These are phyloP conservation scores for Coemansia sp. DNA, from an alignment of 192 early-diverging fungal species.

Conservation along the genomic window DNA sequence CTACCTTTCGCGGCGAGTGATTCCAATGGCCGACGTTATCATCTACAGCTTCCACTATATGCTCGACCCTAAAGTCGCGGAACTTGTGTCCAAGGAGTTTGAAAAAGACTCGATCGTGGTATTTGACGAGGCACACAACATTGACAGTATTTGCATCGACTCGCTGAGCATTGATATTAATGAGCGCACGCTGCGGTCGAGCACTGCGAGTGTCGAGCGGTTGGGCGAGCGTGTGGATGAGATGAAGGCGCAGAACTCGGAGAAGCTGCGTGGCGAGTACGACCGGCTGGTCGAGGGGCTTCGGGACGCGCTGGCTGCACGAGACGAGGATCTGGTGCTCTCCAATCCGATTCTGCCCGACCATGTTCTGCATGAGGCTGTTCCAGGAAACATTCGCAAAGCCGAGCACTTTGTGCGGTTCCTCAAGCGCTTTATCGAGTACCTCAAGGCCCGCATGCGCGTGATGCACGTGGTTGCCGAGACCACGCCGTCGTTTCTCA, in stretches of 20 bases:
- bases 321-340: constrained; percentile 86
- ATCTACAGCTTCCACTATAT: constrained; percentile 99
- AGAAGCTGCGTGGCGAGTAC: constrained; percentile 90
- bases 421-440: constrained; percentile 93
- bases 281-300: constrained; percentile 85
- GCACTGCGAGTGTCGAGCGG: constrained; percentile 73
- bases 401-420: constrained; percentile 99
- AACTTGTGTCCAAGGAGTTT: constrained; percentile 92
- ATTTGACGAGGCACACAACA: constrained; percentile 99
- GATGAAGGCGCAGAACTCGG: constrained; percentile 83
- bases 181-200: constrained; percentile 84
- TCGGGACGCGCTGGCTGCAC: constrained; percentile 64
- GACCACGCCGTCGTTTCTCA: constrained; percentile 88
- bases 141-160: constrained; percentile 99
- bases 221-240: constrained; percentile 73
- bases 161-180: constrained; percentile 93
- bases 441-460: constrained; percentile 94
- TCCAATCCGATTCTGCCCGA: constrained; percentile 94
- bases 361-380: constrained; percentile 86
- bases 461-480: constrained; percentile 98
- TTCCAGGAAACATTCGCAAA: constrained; percentile 95
- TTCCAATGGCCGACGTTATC: constrained; percentile 90
- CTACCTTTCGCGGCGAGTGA: constrained; percentile 82
- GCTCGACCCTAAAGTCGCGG: constrained; percentile 99
- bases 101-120: constrained; percentile 95